phyloP scores from a whole-genome alignment of 441 rosid species.

The Gossypium gossypioides region DNA sequence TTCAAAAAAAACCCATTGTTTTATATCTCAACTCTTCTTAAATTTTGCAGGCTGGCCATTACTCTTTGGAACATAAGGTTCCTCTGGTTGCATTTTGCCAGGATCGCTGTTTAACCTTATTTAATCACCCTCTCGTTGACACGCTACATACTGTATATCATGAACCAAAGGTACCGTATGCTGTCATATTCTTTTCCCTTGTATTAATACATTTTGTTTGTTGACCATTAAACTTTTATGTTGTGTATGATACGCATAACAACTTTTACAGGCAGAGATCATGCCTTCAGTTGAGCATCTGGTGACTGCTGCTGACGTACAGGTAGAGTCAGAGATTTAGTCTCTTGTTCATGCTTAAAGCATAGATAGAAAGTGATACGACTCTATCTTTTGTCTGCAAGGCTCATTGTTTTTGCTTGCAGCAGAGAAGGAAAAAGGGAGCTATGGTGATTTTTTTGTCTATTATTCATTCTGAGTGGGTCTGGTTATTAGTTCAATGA shows the following conservation, averaged over 20 bases:
- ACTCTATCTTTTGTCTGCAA: not conserved
- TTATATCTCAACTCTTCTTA: not conserved
- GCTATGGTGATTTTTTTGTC: not conserved
- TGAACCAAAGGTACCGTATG: conserved; percentile 62
- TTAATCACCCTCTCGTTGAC: conserved; percentile 69
- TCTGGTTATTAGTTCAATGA: not conserved
- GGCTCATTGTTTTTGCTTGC: not conserved
- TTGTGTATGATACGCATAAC: conserved; percentile 10
- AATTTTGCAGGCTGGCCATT: conserved; percentile 52
- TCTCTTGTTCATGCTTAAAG: conserved; percentile 1
- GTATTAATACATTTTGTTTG: conserved; percentile 3
- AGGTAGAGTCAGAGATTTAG: conserved; percentile 38
- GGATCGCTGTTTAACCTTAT: conserved; percentile 73
- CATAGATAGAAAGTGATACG: not conserved
- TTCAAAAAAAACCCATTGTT: not conserved
- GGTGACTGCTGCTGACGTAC: conserved; percentile 58
- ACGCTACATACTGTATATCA: conserved; percentile 60
- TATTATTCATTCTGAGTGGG: not conserved
- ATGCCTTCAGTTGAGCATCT: conserved; percentile 68
- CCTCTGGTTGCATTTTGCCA: conserved; percentile 79
- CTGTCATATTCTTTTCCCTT: not conserved
- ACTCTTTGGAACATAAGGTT: conserved; percentile 67
- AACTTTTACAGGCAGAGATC: conserved; percentile 63
- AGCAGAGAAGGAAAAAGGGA: not conserved
- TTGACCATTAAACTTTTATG: conserved; percentile 1